Conservation (phyloP, 176 grass and related monocot genomes). For the Canna indica region DNA sequence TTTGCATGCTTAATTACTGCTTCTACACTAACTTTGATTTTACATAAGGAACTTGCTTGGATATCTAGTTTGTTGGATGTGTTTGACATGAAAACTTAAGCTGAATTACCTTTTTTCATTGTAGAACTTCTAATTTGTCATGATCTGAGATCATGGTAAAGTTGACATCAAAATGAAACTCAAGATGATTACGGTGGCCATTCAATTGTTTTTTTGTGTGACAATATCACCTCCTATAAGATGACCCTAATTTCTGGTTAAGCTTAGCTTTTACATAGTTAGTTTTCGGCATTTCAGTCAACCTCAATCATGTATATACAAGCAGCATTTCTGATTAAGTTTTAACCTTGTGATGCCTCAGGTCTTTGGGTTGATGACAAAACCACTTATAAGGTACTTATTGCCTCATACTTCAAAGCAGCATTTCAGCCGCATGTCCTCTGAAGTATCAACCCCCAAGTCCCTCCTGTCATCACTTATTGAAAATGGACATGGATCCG, state of each 20-base stretch:
- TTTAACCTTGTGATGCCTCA: constrained; percentile 4
- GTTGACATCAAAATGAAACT: background rate
- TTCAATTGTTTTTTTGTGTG: background rate
- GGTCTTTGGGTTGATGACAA: constrained; percentile 96
- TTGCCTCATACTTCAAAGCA: constrained; percentile 20
- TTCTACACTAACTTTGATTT: too few relatives aligned
- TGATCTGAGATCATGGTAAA: background rate
- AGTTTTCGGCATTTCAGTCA: too few relatives aligned
- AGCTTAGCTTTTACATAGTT: background rate
- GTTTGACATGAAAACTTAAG: background rate
- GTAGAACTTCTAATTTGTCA: too few relatives aligned
- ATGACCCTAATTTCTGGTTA: background rate
- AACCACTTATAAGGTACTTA: constrained; percentile 60
- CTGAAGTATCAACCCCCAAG: constrained; percentile 64
- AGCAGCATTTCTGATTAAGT: background rate
- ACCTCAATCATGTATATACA: too few relatives aligned
- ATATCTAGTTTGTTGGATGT: too few relatives aligned
- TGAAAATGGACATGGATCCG: constrained; percentile 37
- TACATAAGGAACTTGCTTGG: too few relatives aligned
- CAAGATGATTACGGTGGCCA: background rate
- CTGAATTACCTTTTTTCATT: background rate
- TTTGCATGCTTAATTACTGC: too few relatives aligned
- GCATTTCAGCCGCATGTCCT: constrained; percentile 17
- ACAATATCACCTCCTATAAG: background rate
- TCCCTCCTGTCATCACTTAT: constrained; percentile 53